Evolutionary conservation across 2,329 filamentous ascomycete genomes (phyloP).

Genomic region (Fusarium vanettenii): DNA sequence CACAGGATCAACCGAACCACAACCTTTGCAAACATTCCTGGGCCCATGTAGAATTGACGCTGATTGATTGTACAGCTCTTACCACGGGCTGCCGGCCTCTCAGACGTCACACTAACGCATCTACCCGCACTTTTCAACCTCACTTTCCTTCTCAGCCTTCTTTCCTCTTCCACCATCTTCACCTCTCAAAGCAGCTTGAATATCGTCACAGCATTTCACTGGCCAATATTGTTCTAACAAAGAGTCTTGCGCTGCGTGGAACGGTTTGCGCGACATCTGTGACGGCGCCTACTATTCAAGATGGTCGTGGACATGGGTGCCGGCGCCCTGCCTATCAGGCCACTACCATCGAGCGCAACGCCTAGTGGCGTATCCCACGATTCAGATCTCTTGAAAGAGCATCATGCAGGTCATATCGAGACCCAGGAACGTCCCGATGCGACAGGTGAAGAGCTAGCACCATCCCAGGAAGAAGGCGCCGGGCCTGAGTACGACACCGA

Average conservation of each 20-base stretch:
- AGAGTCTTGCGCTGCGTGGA: background rate
- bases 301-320: constrained; percentile 4
- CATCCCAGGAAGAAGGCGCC: background rate
- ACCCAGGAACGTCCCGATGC: background rate
- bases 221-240: background rate
- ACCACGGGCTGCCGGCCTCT: background rate
- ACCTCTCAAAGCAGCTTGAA: background rate
- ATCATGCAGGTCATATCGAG: too few species aligned
- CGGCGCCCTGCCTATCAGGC: background rate
- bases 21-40: background rate
- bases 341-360: background rate
- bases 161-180: background rate
- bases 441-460: background rate
- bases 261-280: background rate
- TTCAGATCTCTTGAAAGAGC: background rate
- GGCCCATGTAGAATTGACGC: background rate
- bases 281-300: background rate
- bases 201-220: background rate
- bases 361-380: background rate
- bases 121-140: background rate
- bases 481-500: constrained; percentile 31
- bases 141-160: background rate
- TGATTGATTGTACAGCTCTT: background rate
- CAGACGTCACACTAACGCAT: background rate
- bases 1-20: background rate